Evolutionary conservation across 495 filamentous ascomycete genomes (phyloP), one percentile per base, ranked within the genome.

Genomic region (Jackrogersella minutella): DNA sequence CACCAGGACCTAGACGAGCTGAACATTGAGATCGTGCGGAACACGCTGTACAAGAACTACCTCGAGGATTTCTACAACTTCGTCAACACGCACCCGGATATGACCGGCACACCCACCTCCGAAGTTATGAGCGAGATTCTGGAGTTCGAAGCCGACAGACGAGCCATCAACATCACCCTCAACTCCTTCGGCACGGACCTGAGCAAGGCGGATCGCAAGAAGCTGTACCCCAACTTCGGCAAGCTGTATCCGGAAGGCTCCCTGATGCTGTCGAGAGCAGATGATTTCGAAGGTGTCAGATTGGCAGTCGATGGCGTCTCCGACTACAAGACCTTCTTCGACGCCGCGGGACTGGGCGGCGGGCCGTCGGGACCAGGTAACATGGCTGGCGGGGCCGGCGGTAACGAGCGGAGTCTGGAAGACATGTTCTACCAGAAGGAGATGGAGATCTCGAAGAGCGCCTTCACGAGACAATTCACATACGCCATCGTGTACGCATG

Each of bases 21-120:
- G 74, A 99, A 99, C 80, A 99, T 99, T 72, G 95, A 99, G 81
- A 99, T 99, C 73, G 88, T 99, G 44, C 90, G 96, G 50, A 98
- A 99, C 78, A 99, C 96, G 9, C 84, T 99, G 41, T 99, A 97
- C 85, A 98, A 98, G 86, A 97, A 96, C 81, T 99, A 99, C 78
- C 84, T 99, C 21, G 95, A 99, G 76, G 95, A 98, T 75, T 99
- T 99, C 78, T 87, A 97, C 80, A 81, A 90, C 24, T 98, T 96
- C 72, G 88, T 97, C 76, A 94, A 90, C 78, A 90, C 87, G 19
- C 83, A 97, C 74, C 82, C 93, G 0, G 93, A 95, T 33, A 86
- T 98, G 75, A 78, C 82, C 37, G 94, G 93, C 9, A 96, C 93
- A 2, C 93, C 95, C 1, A 97, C 96, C 1, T 83, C 91, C 22